phyloP scores from a whole-genome alignment of 805 yeast species.

The Lachancea dasiensis region DNA sequence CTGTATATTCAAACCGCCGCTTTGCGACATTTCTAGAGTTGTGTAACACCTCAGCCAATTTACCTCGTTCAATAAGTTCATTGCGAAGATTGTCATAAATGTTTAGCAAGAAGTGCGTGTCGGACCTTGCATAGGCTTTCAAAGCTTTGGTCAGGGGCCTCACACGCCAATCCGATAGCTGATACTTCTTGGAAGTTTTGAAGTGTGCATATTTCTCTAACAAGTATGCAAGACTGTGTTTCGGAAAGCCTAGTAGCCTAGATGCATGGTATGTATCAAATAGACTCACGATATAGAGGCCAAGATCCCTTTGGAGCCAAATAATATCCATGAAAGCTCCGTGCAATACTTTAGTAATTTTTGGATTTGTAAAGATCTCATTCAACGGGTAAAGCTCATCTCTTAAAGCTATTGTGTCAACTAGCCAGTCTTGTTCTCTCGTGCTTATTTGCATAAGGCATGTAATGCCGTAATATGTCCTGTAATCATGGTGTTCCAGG shows the following conservation, averaged over 20 bases:
- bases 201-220: constrained; percentile 76
- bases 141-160: constrained; percentile 76
- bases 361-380: constrained; percentile 72
- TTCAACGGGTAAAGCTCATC: constrained; percentile 66
- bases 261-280: constrained; percentile 95
- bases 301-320: constrained; percentile 95
- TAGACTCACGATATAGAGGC: constrained; percentile 78
- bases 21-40: constrained; percentile 76
- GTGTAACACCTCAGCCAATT: constrained; percentile 55
- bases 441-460: constrained; percentile 90
- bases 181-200: constrained; percentile 89
- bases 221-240: constrained; percentile 76
- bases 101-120: constrained; percentile 83
- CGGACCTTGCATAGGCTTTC: constrained; percentile 86
- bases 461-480: constrained; percentile 86
- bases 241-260: constrained; percentile 68
- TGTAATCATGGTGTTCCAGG: constrained; percentile 90
- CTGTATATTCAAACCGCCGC: constrained; percentile 75
- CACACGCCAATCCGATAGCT: constrained; percentile 92
- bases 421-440: constrained; percentile 72
- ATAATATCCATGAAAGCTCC: constrained; percentile 96
- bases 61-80: constrained; percentile 45
- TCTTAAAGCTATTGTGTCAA: constrained; percentile 78
- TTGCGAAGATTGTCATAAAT: constrained; percentile 72
- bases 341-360: constrained; percentile 80